These are phyloP conservation scores for Ceratocystis huliohia DNA, from an alignment of 2,329 filamentous ascomycete genomes.

Conservation along the genomic window DNA sequence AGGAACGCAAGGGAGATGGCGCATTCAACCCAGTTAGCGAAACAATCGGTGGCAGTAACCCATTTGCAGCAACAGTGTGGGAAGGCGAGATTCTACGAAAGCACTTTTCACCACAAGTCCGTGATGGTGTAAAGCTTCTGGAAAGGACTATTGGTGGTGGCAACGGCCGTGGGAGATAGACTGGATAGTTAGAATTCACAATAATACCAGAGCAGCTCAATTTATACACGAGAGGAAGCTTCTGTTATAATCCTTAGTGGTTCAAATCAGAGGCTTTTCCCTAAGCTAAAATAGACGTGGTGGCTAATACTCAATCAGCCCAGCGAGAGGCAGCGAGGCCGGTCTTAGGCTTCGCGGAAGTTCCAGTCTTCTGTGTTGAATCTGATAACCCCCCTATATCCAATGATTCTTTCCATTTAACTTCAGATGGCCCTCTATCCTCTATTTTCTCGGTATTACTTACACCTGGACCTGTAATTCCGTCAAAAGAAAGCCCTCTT, in stretches of 20 bases:
- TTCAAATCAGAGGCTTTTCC: neutral
- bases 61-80: constrained; percentile 83
- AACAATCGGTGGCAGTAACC: constrained; percentile 76
- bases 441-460: neutral
- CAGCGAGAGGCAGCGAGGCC: constrained; percentile 10
- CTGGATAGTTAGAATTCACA: neutral
- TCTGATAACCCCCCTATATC: neutral
- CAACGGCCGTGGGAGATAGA: constrained; percentile 15
- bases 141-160: constrained; percentile 47
- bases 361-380: neutral
- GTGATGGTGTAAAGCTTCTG: constrained; percentile 57
- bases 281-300: neutral
- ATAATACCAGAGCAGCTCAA: neutral
- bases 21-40: constrained; percentile 61
- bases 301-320: neutral
- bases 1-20: constrained; percentile 85
- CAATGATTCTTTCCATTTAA: too few relatives aligned
- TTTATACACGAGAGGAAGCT: neutral
- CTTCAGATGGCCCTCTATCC: too few relatives aligned
- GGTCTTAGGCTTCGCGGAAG: neutral
- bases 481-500: neutral
- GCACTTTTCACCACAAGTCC: constrained; percentile 78
- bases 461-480: neutral
- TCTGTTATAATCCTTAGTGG: neutral
- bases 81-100: constrained; percentile 75